These are phyloP conservation scores for Pseudocercospora cruenta DNA, from an alignment of 2,329 filamentous ascomycete species.

Conservation along the genomic window DNA sequence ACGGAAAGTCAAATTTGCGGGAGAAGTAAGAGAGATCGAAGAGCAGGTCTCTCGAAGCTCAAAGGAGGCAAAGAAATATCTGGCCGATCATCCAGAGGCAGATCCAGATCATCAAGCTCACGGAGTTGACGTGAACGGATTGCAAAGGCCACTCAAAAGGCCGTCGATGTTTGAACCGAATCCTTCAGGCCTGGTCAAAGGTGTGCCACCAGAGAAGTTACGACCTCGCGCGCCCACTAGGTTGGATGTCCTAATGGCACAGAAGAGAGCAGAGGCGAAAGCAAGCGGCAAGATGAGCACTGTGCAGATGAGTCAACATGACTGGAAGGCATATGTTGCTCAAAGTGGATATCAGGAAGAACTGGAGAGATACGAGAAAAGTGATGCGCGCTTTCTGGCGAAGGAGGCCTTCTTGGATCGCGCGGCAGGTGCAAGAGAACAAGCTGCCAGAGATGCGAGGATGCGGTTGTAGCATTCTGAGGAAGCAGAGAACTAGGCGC, in stretches of 20 bases:
- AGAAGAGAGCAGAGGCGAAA: conserved; percentile 41
- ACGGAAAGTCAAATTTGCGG: conserved; percentile 61
- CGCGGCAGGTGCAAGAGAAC: conserved; percentile 60
- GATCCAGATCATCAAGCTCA: conserved; percentile 31
- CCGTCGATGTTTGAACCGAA: conserved; percentile 57
- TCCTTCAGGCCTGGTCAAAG: conserved; percentile 51
- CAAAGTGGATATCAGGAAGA: conserved; percentile 63
- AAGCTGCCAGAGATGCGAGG: conserved; percentile 58
- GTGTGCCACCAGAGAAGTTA: conserved; percentile 49
- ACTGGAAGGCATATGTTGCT: conserved; percentile 68
- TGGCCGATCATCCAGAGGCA: conserved; percentile 46
- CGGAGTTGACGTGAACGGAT: conserved; percentile 37
- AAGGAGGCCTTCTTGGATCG: conserved; percentile 66
- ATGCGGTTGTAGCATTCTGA: conserved; percentile 40
- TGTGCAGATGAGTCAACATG: conserved; percentile 67
- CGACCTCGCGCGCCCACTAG: conserved; percentile 40
- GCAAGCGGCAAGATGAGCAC: conserved; percentile 64
- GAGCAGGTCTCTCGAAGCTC: conserved; percentile 58
- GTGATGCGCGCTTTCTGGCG: conserved; percentile 63
- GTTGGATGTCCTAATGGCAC: conserved; percentile 38
- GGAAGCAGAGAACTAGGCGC: background rate
- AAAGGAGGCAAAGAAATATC: conserved; percentile 59
- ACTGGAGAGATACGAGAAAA: conserved; percentile 63
- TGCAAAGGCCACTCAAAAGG: conserved; percentile 49
- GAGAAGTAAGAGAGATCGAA: conserved; percentile 58